These are phyloP conservation scores for Fusarium coffeatum DNA, from an alignment of 2,329 filamentous ascomycete genomes.

Conservation along the genomic window DNA sequence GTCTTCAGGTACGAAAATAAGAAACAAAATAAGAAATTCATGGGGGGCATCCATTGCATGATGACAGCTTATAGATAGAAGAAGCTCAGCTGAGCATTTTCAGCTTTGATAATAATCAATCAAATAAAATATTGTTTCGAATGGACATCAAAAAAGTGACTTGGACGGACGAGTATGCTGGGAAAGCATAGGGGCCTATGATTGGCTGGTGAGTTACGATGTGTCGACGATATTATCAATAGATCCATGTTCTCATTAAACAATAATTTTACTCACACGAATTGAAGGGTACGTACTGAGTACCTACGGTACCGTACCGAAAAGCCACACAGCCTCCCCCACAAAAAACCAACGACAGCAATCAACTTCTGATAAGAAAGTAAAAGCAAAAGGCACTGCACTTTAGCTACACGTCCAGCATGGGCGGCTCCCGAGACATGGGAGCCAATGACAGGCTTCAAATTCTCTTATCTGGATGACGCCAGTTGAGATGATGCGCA, in stretches of 20 bases:
- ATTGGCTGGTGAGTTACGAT: conserved; percentile 21
- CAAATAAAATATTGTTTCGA: background rate
- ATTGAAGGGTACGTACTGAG: conserved; percentile 24
- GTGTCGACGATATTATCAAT: conserved; percentile 39
- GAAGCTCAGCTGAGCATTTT: background rate
- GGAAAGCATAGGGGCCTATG: background rate
- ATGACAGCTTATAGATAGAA: background rate
- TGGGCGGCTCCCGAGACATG: conserved; percentile 5
- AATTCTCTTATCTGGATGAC: conserved; percentile 30
- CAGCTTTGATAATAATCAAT: background rate
- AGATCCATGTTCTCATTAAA: conserved; percentile 37
- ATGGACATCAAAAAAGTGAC: background rate
- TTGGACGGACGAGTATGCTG: background rate
- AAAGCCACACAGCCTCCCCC: conserved; percentile 25
- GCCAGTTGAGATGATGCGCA: conserved; percentile 28
- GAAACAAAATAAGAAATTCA: background rate
- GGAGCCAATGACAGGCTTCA: conserved; percentile 10
- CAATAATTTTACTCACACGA: conserved; percentile 41
- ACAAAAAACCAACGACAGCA: conserved; percentile 25
- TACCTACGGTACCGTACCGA: background rate
- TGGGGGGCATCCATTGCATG: background rate
- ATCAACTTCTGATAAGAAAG: conserved; percentile 31
- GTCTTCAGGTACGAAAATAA: background rate
- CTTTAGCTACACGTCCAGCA: conserved; percentile 16
- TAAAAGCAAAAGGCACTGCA: conserved; percentile 3